Conservation (phyloP, 2,329 filamentous ascomycete species). For the Fusarium fujikuroi region DNA sequence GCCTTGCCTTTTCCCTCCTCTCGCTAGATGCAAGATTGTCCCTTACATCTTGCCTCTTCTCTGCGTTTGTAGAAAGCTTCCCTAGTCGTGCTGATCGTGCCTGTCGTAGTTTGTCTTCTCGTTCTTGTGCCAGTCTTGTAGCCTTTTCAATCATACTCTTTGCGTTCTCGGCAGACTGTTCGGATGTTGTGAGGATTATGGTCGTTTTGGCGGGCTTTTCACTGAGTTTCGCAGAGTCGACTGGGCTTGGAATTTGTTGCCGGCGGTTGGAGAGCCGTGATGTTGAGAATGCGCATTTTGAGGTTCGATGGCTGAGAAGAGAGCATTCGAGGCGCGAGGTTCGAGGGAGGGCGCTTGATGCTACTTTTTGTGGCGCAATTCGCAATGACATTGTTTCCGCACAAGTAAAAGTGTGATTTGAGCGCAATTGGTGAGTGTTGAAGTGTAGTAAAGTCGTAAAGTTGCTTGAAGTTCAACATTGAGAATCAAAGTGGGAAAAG, state of each 20-base stretch:
- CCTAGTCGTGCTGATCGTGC: neutral
- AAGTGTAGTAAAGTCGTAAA: neutral
- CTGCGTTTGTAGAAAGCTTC: neutral
- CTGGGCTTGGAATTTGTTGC: neutral
- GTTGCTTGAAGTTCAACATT: neutral
- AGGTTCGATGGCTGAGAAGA: neutral
- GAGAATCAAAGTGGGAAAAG: constrained; percentile 2
- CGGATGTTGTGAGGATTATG: neutral
- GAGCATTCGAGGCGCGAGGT: neutral
- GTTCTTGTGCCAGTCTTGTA: neutral
- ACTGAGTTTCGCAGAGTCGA: neutral
- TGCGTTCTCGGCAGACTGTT: neutral
- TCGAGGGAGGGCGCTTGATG: neutral
- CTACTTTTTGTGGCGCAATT: neutral
- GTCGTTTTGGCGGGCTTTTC: neutral
- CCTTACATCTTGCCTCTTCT: constrained; percentile 11
- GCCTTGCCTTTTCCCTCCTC: constrained; percentile 20
- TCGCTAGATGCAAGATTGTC: constrained; percentile 8
- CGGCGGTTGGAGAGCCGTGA: neutral
- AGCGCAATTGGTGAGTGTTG: neutral
- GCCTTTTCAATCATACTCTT: neutral
- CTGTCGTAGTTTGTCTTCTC: constrained; percentile 8
- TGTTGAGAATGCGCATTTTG: constrained; percentile 21
- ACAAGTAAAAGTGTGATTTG: neutral
- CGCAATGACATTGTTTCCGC: constrained; percentile 5